Evolutionary conservation across 495 filamentous ascomycete genomes (phyloP), one percentile per base, ranked within the genome.

Genomic region (Penicillium paxilli): DNA sequence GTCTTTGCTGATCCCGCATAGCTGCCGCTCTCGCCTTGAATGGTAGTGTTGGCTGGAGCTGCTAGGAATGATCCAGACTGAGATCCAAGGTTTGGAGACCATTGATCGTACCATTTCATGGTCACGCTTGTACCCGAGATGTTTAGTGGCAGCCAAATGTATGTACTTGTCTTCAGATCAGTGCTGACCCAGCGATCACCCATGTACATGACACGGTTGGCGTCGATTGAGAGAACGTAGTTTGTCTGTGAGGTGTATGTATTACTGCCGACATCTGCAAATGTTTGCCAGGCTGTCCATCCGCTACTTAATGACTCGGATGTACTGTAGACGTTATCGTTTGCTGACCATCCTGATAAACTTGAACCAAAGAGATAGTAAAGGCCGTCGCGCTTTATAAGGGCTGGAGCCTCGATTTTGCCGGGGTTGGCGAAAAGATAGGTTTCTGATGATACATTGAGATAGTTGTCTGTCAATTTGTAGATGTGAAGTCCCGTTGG

Each of bases 81-180:
- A 5, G 40, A 42, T 23, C 8, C 9, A 23, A 42, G 20, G 23
- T 42, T 42, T 10, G 40, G 40, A 10, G n/a, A 19, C 40, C 40
- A 42, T 22, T 42, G 40, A 23, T 42, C 40, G n/a, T 42, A 42
- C 40, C 40, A 42, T 8, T 42, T 42, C 40, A 42, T 42, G 23
- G 21, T 24, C 3, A 42, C 83, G 2, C 65, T 80, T 0, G 76
- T 83, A 0, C 83, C 85, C 16, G 66, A 73, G 59, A 89, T 75
- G 4, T 57, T 73, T 2, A 88, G 69, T 4, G 85, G 86, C 0
- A 89, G 75, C 86, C 86, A 89, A 24, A 88, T 67, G 59, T 88
- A 88, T 5, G 84, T 83, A 35, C 74, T 78, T 20, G 79, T 67
- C 75, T 80, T 80, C 0, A 88, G 73, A 60, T 88, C 85, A 16